phyloP scores from a whole-genome alignment of 2,329 filamentous ascomycete species.

The Pseudomassariella vexata region DNA sequence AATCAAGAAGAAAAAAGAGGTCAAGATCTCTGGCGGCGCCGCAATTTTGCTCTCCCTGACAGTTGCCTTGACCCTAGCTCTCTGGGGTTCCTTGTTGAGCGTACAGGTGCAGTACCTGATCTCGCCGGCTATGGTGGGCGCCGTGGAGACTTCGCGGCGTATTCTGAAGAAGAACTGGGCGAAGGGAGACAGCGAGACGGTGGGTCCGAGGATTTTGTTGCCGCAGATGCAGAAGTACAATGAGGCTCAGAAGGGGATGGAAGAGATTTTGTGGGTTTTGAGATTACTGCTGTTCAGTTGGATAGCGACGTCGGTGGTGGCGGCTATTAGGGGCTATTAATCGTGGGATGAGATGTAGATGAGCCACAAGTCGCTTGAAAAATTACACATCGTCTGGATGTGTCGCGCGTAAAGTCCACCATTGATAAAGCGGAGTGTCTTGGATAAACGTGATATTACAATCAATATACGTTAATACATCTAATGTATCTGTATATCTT shows the following conservation, averaged over 20 bases:
- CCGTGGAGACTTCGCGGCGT: conserved; percentile 11
- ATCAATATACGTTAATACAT: no score
- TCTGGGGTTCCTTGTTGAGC: conserved; percentile 8
- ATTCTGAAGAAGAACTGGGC: conserved; percentile 17
- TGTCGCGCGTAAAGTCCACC: no score
- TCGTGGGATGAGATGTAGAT: no score
- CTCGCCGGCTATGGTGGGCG: conserved; percentile 11
- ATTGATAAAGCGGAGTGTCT: no score
- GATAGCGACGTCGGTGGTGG: conserved; percentile 13
- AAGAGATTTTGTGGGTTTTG: conserved; percentile 13
- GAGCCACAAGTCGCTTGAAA: no score
- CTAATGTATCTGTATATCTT: no score
- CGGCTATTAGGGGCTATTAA: conserved; percentile 15
- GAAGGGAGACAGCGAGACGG: conserved; percentile 10
- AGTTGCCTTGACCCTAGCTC: conserved; percentile 12
- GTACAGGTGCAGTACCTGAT: conserved; percentile 10
- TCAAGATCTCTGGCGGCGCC: conserved; percentile 32
- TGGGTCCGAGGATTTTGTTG: conserved; percentile 15
- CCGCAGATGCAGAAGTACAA: conserved; percentile 20
- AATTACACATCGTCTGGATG: no score
- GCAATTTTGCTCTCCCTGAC: conserved; percentile 23
- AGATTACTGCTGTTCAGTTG: conserved; percentile 15
- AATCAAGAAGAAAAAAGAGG: conserved; percentile 36
- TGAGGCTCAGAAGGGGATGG: conserved; percentile 16
- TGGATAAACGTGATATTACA: no score